These are phyloP conservation scores for Huntiella abstrusa DNA, from an alignment of 2,329 filamentous ascomycete genomes.

Conservation along the genomic window DNA sequence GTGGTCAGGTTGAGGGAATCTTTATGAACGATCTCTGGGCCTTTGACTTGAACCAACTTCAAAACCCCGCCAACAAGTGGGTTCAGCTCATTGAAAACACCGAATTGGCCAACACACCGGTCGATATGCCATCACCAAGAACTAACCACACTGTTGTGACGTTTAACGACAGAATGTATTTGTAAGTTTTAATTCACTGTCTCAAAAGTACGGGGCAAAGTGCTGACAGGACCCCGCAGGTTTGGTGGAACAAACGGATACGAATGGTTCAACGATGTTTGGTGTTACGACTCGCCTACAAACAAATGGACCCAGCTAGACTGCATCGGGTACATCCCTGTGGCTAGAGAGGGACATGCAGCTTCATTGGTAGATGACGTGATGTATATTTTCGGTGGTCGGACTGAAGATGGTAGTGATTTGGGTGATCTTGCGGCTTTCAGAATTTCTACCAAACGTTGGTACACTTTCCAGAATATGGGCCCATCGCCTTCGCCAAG, in stretches of 20 bases:
- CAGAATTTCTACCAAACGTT: conserved; percentile 57
- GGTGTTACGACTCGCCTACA: conserved; percentile 72
- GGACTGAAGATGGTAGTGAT: conserved; percentile 82
- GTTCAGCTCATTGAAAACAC: conserved; percentile 54
- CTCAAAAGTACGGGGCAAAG: background rate
- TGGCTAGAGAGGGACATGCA: conserved; percentile 83
- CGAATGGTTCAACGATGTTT: conserved; percentile 98
- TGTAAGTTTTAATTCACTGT: conserved; percentile 37
- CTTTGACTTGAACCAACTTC: conserved; percentile 88
- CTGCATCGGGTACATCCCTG: conserved; percentile 93
- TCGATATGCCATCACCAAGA: conserved; percentile 57
- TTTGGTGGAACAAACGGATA: conserved; percentile 94
- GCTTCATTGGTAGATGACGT: conserved; percentile 88
- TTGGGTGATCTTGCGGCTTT: conserved; percentile 80
- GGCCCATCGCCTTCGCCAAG: conserved; percentile 82
- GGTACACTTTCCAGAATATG: conserved; percentile 99
- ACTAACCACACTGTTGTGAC: conserved; percentile 91
- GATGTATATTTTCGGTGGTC: conserved; percentile 97
- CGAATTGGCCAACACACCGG: conserved; percentile 19
- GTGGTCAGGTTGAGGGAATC: conserved; percentile 88
- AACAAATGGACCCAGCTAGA: conserved; percentile 81
- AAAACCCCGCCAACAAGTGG: conserved; percentile 82
- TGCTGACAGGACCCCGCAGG: conserved; percentile 23
- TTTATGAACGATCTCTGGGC: conserved; percentile 96
- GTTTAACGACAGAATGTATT: conserved; percentile 80